A percentile compares a stretch with the other conserved stretches of the same genome.
These are phyloP conservation scores for Xylaria scruposa DNA, from an alignment of 495 filamentous ascomycete genomes.

Conservation along the genomic window DNA sequence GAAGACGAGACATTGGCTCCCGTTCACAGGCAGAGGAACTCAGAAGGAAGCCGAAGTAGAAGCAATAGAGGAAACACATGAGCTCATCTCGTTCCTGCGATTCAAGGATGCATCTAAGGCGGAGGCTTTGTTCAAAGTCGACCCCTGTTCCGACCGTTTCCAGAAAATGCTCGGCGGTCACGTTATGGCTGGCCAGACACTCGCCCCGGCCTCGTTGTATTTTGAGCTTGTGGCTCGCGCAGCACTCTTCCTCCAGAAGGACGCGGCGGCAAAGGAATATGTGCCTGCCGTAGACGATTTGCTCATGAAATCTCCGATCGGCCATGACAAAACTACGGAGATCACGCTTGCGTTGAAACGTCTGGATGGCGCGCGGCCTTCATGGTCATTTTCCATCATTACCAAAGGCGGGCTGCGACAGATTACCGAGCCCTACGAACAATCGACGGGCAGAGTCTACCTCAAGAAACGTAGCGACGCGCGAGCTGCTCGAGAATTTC, in stretches of 20 bases:
- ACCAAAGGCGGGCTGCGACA: conserved; percentile 11
- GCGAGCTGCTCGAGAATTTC: conserved; percentile 16
- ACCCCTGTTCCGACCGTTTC: conserved; percentile 28
- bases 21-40: conserved; percentile 23
- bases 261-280: not conserved
- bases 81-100: conserved; percentile 42
- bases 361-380: conserved; percentile 21
- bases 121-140: conserved; percentile 30
- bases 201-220: conserved; percentile 55
- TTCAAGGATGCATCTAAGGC: conserved; percentile 26
- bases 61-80: conserved; percentile 30
- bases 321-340: conserved; percentile 22
- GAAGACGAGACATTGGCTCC: conserved; percentile 38
- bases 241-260: conserved; percentile 25
- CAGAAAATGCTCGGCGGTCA: conserved; percentile 43
- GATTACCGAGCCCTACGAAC: conserved; percentile 21
- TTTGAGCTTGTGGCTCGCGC: conserved; percentile 46
- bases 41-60: conserved; percentile 19
- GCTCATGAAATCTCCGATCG: conserved; percentile 33
- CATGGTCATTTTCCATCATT: conserved; percentile 30
- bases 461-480: conserved; percentile 20
- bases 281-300: conserved; percentile 29
- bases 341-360: conserved; percentile 27
- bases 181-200: conserved; percentile 41
- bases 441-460: conserved; percentile 25